Evolutionary conservation across 2,329 filamentous ascomycete species (phyloP).

Genomic region (Emergomyces orientalis): DNA sequence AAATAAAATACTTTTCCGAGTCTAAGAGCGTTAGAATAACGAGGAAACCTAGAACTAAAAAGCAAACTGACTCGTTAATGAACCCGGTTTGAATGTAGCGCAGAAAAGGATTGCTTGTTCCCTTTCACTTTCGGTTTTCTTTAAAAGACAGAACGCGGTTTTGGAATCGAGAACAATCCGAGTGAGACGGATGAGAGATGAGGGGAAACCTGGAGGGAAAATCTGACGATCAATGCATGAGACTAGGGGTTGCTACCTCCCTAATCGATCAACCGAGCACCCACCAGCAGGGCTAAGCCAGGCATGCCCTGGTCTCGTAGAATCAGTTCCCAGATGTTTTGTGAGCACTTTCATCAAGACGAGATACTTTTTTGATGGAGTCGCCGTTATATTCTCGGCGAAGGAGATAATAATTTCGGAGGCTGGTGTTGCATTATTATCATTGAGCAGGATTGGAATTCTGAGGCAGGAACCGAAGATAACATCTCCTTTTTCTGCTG

Average conservation of each 20-base stretch:
- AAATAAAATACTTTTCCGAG: background rate
- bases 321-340: background rate
- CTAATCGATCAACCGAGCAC: background rate
- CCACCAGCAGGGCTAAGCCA: background rate
- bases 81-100: background rate
- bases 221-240: slow-evolving; percentile 2
- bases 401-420: background rate
- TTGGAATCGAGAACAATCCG: background rate
- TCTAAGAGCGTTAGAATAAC: background rate
- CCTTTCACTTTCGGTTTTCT: background rate
- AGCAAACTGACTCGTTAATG: background rate
- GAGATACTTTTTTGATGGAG: background rate
- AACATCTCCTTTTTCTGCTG: background rate
- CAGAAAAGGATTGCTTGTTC: background rate
- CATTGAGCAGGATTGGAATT: background rate
- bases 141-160: background rate
- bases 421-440: background rate
- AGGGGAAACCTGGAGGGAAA: background rate
- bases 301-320: background rate
- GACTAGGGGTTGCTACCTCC: background rate
- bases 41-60: background rate
- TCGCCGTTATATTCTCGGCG: background rate
- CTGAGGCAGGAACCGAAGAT: background rate
- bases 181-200: background rate
- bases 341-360: background rate